These are phyloP conservation scores for Akanthomyces dipterigenus DNA, from an alignment of 2,329 filamentous ascomycete species.

Conservation along the genomic window DNA sequence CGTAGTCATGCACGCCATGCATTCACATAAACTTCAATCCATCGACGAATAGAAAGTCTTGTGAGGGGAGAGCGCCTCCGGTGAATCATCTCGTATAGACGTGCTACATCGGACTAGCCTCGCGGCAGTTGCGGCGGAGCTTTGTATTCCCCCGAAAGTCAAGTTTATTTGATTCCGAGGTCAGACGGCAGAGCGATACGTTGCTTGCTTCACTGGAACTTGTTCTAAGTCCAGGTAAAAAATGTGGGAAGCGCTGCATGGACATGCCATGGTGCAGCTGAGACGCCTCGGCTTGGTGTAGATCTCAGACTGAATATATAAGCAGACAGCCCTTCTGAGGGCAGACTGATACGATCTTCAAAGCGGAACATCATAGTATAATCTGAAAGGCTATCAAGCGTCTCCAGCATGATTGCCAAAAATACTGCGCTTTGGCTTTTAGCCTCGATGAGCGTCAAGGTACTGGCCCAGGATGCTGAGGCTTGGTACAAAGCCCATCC, in stretches of 20 bases:
- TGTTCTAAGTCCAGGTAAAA: not conserved
- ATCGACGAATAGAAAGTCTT: not conserved
- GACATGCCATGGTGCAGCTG: not conserved
- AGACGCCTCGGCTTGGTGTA: not conserved
- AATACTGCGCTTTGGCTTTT: not conserved
- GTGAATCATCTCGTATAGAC: not conserved
- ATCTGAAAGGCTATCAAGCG: not conserved
- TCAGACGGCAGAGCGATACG: not conserved
- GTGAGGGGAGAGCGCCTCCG: not conserved
- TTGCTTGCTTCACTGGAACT: not conserved
- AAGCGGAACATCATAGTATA: not conserved
- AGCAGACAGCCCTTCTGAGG: not conserved
- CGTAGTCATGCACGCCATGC: not conserved
- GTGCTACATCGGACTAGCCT: not conserved
- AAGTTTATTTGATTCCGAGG: not conserved
- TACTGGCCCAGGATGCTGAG: slow-evolving; percentile 8
- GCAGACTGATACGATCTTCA: not conserved
- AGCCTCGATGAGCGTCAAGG: not conserved
- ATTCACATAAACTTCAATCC: not conserved
- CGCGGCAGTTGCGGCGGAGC: not conserved
- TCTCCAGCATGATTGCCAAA: not conserved
- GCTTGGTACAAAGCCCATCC: slow-evolving; percentile 16
- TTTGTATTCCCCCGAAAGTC: not conserved
- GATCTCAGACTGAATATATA: not conserved
- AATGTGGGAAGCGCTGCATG: not conserved